Evolutionary conservation across 140 eudicot genomes (phyloP).

Genomic region (Cichorium intybus): DNA sequence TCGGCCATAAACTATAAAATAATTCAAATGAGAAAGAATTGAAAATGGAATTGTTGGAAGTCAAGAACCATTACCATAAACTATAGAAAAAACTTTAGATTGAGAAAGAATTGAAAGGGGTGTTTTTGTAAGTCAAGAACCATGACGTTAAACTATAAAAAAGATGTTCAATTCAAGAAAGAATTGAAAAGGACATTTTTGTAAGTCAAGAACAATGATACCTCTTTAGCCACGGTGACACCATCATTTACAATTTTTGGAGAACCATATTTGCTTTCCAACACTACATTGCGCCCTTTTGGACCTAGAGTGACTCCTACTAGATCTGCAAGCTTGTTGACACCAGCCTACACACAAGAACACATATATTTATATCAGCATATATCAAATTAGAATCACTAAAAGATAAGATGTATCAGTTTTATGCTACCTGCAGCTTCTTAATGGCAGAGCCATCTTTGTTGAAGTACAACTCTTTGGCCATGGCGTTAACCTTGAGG

Average conservation of each 20-base stretch:
- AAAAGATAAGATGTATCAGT: background rate
- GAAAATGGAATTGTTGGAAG: too few relatives aligned
- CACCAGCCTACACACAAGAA: conserved; percentile 45
- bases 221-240: conserved; percentile 86
- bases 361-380: conserved; percentile 9
- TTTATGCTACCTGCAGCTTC: conserved; percentile 52
- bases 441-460: conserved; percentile 68
- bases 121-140: background rate
- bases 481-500: conserved; percentile 51
- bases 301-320: conserved; percentile 84
- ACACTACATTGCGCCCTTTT: conserved; percentile 74
- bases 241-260: conserved; percentile 83
- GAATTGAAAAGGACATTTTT: background rate
- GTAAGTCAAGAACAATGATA: background rate
- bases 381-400: background rate
- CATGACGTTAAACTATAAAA: too few relatives aligned
- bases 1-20: too few relatives aligned
- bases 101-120: background rate
- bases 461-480: conserved; percentile 64
- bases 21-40: too few relatives aligned
- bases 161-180: too few relatives aligned
- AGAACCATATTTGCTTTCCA: conserved; percentile 80
- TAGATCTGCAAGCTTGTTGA: conserved; percentile 82
- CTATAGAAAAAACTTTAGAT: too few relatives aligned
- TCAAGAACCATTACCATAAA: too few relatives aligned